A percentile compares a stretch with the other conserved stretches of the same genome.
These are phyloP conservation scores for Ogataea zsoltii DNA, from an alignment of 805 yeast genomes.

Conservation along the genomic window DNA sequence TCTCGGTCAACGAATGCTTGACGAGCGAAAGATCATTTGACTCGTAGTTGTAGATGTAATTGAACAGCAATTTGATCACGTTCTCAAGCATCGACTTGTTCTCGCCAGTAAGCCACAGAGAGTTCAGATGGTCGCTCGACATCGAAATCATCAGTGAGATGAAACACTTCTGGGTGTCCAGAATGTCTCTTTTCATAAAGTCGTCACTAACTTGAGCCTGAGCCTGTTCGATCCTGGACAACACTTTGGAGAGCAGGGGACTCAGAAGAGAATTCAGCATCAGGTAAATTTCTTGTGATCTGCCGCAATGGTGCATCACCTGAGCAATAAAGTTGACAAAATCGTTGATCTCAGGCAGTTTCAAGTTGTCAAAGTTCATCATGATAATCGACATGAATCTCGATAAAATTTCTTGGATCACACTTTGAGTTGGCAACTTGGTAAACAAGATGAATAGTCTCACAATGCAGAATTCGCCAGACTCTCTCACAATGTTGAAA, in stretches of 20 bases:
- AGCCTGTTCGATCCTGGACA: constrained; percentile 36
- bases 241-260: constrained; percentile 71
- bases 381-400: constrained; percentile 70
- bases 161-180: constrained; percentile 66
- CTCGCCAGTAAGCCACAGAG: constrained; percentile 64
- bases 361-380: constrained; percentile 55
- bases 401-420: constrained; percentile 50
- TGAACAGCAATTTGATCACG: constrained; percentile 63
- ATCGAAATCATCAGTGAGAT: constrained; percentile 69
- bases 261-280: constrained; percentile 70
- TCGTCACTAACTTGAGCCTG: constrained; percentile 30
- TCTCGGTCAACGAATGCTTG: constrained; percentile 67
- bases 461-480: constrained; percentile 84
- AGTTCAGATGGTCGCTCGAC: constrained; percentile 74
- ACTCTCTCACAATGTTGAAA: constrained; percentile 73
- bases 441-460: constrained; percentile 79
- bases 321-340: constrained; percentile 87
- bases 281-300: constrained; percentile 66
- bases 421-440: constrained; percentile 36
- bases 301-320: constrained; percentile 73
- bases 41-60: constrained; percentile 55
- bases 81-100: constrained; percentile 62
- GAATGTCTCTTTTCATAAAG: constrained; percentile 53
- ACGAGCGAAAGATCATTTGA: constrained; percentile 63
- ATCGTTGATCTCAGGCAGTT: constrained; percentile 68